These are phyloP conservation scores for Trametes maxima DNA, from an alignment of 768 basidiomycete species.

Conservation along the genomic window DNA sequence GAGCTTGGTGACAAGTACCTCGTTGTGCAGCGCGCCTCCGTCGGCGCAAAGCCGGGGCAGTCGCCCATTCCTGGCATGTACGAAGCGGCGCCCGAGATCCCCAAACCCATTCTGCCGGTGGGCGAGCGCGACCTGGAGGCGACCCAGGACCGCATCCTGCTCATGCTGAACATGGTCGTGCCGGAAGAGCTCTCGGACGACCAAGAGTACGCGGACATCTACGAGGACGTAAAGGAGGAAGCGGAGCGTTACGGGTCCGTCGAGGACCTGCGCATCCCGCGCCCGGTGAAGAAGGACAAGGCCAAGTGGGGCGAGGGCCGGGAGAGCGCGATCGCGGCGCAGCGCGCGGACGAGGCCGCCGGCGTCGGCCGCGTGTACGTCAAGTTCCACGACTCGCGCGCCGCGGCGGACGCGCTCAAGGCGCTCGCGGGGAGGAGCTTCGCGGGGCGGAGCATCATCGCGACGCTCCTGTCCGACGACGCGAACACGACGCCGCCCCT, in stretches of 20 bases:
- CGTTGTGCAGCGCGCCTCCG: constrained; percentile 95
- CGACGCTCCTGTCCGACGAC: constrained; percentile 80
- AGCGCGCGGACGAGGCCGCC: constrained; percentile 80
- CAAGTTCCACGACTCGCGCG: constrained; percentile 66
- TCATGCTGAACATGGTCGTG: constrained; percentile 99
- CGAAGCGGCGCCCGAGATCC: constrained; percentile 81
- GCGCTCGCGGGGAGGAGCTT: constrained; percentile 89
- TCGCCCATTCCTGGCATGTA: constrained; percentile 65
- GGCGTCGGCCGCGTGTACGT: constrained; percentile 98
- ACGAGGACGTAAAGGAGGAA: constrained; percentile 94
- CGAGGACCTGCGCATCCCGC: constrained; percentile 84
- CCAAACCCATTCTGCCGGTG: constrained; percentile 86
- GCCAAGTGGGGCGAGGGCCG: constrained; percentile 73
- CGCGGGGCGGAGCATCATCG: constrained; percentile 84
- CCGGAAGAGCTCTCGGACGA: constrained; percentile 90
- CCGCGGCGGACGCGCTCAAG: constrained; percentile 75
- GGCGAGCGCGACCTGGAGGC: constrained; percentile 56
- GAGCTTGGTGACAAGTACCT: constrained; percentile 94
- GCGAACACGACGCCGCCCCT: constrained; percentile 85
- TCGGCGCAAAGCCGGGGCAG: constrained; percentile 83
- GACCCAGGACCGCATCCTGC: constrained; percentile 76
- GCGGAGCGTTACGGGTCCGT: constrained; percentile 79
- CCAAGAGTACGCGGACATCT: constrained; percentile 90
- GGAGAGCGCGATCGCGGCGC: constrained; percentile 65
- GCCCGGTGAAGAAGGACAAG: constrained; percentile 86